Evolutionary conservation across 2,329 filamentous ascomycete genomes (phyloP).

Genomic region (Fusarium annulatum): DNA sequence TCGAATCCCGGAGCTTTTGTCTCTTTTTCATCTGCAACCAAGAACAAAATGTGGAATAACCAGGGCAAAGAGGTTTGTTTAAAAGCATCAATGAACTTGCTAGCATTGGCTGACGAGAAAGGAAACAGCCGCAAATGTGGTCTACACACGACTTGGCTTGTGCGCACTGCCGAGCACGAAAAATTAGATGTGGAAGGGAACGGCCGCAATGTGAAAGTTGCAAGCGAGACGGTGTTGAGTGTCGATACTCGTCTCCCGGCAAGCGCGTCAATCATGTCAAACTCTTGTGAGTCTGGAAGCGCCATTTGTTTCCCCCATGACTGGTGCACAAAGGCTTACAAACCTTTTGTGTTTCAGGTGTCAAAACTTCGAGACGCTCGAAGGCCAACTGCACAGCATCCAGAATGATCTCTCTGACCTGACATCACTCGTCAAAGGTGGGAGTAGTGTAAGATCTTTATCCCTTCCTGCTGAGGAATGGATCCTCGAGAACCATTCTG

Average conservation of each 20-base stretch:
- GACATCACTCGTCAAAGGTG: conserved; percentile 41
- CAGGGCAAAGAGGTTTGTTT: conserved; percentile 44
- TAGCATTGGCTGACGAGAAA: conserved; percentile 19
- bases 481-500: conserved; percentile 4
- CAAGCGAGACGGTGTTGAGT: conserved; percentile 46
- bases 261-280: conserved; percentile 47
- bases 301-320: not conserved
- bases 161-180: conserved; percentile 44
- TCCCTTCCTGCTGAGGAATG: conserved; percentile 18
- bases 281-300: conserved; percentile 40
- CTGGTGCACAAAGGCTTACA: conserved; percentile 33
- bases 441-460: conserved; percentile 19
- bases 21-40: not conserved
- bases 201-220: conserved; percentile 46
- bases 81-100: not conserved
- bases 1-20: not conserved
- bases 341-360: conserved; percentile 36
- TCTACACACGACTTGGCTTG: conserved; percentile 45
- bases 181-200: conserved; percentile 44
- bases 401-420: conserved; percentile 43
- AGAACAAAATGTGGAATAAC: conserved; percentile 40
- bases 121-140: conserved; percentile 44
- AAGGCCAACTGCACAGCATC: conserved; percentile 43
- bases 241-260: conserved; percentile 45
- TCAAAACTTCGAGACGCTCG: conserved; percentile 45